Conservation (phyloP, 441 rosid genomes). For the Populus hybrid region DNA sequence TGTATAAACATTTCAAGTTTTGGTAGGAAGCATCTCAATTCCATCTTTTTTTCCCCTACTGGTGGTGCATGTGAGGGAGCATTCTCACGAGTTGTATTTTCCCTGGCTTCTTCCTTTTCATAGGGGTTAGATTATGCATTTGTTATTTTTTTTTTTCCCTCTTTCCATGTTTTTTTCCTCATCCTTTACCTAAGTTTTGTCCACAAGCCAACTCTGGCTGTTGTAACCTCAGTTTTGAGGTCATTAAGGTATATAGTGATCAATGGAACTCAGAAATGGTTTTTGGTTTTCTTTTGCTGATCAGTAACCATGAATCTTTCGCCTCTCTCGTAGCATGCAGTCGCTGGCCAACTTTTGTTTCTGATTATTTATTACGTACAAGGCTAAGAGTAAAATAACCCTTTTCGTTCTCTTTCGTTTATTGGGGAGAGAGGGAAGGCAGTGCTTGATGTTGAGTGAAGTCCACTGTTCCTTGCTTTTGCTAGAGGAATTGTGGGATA, state of each 20-base stretch:
- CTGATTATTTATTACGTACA: not conserved
- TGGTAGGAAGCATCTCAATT: conserved; percentile 20
- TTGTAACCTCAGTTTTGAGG: not conserved
- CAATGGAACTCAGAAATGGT: not conserved
- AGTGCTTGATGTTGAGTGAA: not conserved
- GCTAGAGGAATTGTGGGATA: not conserved
- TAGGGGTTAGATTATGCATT: not conserved
- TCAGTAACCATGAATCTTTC: too few relatives aligned
- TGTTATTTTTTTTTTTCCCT: too few relatives aligned
- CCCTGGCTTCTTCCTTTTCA: not conserved
- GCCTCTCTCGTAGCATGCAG: not conserved
- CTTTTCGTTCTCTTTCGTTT: not conserved
- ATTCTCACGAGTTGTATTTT: not conserved
- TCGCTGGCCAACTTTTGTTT: not conserved
- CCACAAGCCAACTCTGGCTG: not conserved
- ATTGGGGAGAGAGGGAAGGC: not conserved
- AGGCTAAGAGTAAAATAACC: not conserved
- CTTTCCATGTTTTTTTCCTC: not conserved
- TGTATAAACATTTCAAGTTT: conserved; percentile 1
- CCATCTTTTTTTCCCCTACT: conserved; percentile 9
- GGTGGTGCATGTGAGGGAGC: not conserved
- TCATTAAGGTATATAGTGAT: not conserved
- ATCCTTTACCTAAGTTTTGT: not conserved
- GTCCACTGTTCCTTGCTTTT: not conserved
- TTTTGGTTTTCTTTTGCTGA: not conserved